Evolutionary conservation across 225 moss, liverwort and hornwort genomes (phyloP).

Genomic region (Physcomitrellopsis africana): DNA sequence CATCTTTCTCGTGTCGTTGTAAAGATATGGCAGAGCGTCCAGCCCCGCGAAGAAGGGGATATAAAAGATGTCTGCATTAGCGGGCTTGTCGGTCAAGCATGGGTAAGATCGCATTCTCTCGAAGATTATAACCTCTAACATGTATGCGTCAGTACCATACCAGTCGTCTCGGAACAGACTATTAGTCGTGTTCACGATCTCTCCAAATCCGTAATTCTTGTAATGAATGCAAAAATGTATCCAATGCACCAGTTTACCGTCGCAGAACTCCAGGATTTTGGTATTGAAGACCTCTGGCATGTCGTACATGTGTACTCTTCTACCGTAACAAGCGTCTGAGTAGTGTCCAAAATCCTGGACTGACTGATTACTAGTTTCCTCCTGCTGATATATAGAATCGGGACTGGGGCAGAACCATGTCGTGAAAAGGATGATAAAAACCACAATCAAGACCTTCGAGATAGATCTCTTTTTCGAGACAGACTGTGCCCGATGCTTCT

Average conservation of each 20-base stretch:
- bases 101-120: slow-evolving; percentile 58
- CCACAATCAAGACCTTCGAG: slow-evolving; percentile 38
- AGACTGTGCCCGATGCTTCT: slow-evolving; percentile 32
- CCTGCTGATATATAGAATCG: slow-evolving; percentile 7
- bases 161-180: slow-evolving; percentile 49
- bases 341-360: neutral
- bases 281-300: slow-evolving; percentile 53
- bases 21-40: slow-evolving; percentile 64
- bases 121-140: slow-evolving; percentile 72
- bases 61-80: slow-evolving; percentile 62
- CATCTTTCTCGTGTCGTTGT: slow-evolving; percentile 26
- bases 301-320: slow-evolving; percentile 56
- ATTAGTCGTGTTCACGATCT: slow-evolving; percentile 29
- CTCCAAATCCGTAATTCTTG: slow-evolving; percentile 55
- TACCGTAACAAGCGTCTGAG: slow-evolving; percentile 34
- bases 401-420: slow-evolving; percentile 46
- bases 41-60: slow-evolving; percentile 69
- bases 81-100: slow-evolving; percentile 49
- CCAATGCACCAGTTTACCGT: slow-evolving; percentile 50
- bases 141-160: slow-evolving; percentile 72
- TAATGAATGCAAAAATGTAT: slow-evolving; percentile 48
- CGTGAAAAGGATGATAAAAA: slow-evolving; percentile 36
- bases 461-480: slow-evolving; percentile 22
- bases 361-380: slow-evolving; percentile 6
- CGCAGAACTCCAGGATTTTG: slow-evolving; percentile 47